Evolutionary conservation across 805 yeast genomes (phyloP).

Genomic region (Nakazawaea laoshanensis): DNA sequence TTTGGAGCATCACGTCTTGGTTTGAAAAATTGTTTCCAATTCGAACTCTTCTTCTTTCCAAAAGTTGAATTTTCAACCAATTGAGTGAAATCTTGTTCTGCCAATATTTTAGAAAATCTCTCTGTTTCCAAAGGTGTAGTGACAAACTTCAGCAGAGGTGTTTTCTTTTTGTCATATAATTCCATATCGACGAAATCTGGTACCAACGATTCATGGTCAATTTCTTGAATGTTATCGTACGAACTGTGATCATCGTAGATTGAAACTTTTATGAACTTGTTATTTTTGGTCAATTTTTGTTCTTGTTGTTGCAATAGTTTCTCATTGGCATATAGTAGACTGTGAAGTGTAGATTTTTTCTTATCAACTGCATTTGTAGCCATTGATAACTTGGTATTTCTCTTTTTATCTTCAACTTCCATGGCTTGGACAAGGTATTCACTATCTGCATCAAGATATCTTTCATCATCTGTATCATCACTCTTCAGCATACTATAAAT

Average conservation of each 20-base stretch:
- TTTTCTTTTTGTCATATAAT: slow-evolving; percentile 2
- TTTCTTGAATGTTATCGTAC: slow-evolving; percentile 3
- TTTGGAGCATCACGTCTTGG: slow-evolving; percentile 5
- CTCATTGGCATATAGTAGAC: too few species aligned
- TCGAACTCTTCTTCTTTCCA: neutral
- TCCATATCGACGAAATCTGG: slow-evolving; percentile 7
- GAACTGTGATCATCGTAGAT: slow-evolving; percentile 12
- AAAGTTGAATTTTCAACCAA: neutral
- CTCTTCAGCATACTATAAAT: neutral
- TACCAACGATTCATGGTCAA: slow-evolving; percentile 6
- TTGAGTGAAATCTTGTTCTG: neutral
- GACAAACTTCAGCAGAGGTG: slow-evolving; percentile 1
- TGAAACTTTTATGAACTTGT: slow-evolving; percentile 9
- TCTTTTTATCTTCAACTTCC: too few species aligned
- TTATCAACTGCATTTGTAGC: too few species aligned
- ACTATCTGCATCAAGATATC: slow-evolving; percentile 9
- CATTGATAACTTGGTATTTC: too few species aligned
- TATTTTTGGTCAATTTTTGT: neutral
- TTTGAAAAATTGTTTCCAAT: neutral
- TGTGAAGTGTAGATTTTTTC: too few species aligned
- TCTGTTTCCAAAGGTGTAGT: slow-evolving; percentile 1
- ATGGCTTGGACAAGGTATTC: too few species aligned
- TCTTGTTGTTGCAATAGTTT: too few species aligned
- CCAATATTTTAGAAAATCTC: neutral
- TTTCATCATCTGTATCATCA: slow-evolving; percentile 6